A percentile compares a stretch with the other conserved stretches of the same genome.
Evolutionary conservation across 345 rosid genomes (phyloP).

Genomic region (Salix dunnii): DNA sequence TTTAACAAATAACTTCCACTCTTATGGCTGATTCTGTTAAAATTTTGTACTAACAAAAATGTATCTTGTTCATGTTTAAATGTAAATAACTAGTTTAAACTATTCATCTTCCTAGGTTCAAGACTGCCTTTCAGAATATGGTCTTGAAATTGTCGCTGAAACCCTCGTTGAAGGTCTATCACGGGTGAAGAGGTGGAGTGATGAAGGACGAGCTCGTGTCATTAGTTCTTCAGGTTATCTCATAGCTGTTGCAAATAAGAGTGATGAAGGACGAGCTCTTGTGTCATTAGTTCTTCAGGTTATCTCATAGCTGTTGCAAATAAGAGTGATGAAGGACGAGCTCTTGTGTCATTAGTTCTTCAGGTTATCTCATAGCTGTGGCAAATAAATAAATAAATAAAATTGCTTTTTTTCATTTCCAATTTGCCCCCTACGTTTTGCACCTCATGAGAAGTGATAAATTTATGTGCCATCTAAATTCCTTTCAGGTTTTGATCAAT

Average conservation of each 20-base stretch:
- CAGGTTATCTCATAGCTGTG: no score
- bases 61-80: background rate
- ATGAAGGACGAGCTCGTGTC: constrained; percentile 98
- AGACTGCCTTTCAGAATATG: constrained; percentile 68
- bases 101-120: constrained; percentile 48
- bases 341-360: no score
- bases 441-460: background rate
- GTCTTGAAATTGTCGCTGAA: constrained; percentile 86
- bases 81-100: background rate
- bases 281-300: no score
- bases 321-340: no score
- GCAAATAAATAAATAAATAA: no score
- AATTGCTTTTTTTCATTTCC: no score
- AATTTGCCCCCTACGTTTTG: background rate
- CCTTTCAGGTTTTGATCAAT: constrained; percentile 71
- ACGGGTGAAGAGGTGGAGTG: constrained; percentile 82
- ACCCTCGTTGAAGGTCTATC: constrained; percentile 91
- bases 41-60: background rate
- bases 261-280: no score
- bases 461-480: background rate
- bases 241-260: no score
- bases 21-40: background rate
- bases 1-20: background rate
- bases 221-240: constrained; percentile 80
- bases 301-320: no score